Base-by-base conservation (phyloP, 306 rosid genomes). In the Trifolium subterraneum region DNA sequence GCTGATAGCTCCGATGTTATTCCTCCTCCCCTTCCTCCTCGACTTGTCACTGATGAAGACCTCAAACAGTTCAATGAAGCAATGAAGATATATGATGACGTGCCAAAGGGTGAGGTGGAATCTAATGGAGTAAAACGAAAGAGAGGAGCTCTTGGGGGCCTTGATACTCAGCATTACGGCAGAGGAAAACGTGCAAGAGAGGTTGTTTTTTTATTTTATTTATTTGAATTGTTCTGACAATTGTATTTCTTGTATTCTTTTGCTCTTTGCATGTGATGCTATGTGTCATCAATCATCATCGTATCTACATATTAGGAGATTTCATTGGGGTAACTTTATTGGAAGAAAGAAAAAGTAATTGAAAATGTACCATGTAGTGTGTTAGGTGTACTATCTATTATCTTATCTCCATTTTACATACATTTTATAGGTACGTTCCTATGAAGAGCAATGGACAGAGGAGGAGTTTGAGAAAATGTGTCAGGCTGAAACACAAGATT, bases 361-460 rank as follows among this genome's bases (percentile, higher is more conserved):
- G 71, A 69, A 61, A 45, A 71, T 61, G 19, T 62, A 41, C 64
- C 29, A 2, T 76, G 58, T 33, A 41, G 20, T 62, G 44, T 65
- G 76, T 45, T 42, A 12, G 42, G 45, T 64, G 38, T 73, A 50
- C 16, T 56, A 65, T 63, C 42, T 58, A 42, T 41, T 81, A 55
- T 65, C 79, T 48, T 42, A 29, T 16, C 16, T 39, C 45, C 23
- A 39, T 70, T 58, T 61, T 36, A 61, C 16, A n/a, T 56, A 42
- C 35, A 58, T 81, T 67, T 72, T 70, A 69, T 68, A 95, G 99
- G 98, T 95, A 72, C 98, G 98, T 71, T 90, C 97, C 33, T 95
- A 95, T 73, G 99, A 95, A 86, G 99, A 95, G 82, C 98, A 95
- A 82, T 95, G 93, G 98, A 95, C 99, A 39, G 99, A 95, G 77